A percentile compares a stretch with the other conserved stretches of the same genome.
phyloP scores from a whole-genome alignment of 768 basidiomycete genomes.

The Tylopilus cervinicoccineus region DNA sequence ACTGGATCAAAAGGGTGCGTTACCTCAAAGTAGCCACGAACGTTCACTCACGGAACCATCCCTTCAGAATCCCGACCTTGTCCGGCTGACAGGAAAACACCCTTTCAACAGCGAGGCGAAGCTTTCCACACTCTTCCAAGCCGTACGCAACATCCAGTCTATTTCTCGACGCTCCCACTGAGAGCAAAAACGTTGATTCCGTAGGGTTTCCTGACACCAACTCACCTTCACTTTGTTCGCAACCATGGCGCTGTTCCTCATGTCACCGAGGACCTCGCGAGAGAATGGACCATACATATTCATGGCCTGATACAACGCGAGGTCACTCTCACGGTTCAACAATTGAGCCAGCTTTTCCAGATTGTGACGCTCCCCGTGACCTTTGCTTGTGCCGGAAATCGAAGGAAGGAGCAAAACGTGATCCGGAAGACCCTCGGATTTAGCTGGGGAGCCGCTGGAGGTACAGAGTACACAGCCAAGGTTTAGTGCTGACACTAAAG shows the following conservation, averaged over 20 bases:
- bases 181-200: not conserved
- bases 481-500: not conserved
- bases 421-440: constrained; percentile 55
- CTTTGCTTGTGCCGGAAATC: constrained; percentile 60
- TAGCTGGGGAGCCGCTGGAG: constrained; percentile 48
- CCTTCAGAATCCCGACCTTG: constrained; percentile 32
- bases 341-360: constrained; percentile 44
- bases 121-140: constrained; percentile 40
- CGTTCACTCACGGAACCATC: not conserved
- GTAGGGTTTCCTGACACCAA: constrained; percentile 53
- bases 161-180: not conserved
- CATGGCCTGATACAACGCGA: constrained; percentile 35
- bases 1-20: constrained; percentile 36
- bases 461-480: constrained; percentile 11
- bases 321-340: constrained; percentile 38
- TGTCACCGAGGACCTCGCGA: constrained; percentile 34
- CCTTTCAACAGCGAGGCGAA: constrained; percentile 58
- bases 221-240: constrained; percentile 53
- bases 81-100: constrained; percentile 55
- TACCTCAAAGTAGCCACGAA: not conserved
- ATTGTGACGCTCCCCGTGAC: constrained; percentile 59
- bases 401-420: constrained; percentile 64
- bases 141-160: constrained; percentile 21
- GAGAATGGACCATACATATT: constrained; percentile 45
- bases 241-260: constrained; percentile 59